phyloP scores from a whole-genome alignment of 2,329 filamentous ascomycete species.

The Madurella mycetomatis region DNA sequence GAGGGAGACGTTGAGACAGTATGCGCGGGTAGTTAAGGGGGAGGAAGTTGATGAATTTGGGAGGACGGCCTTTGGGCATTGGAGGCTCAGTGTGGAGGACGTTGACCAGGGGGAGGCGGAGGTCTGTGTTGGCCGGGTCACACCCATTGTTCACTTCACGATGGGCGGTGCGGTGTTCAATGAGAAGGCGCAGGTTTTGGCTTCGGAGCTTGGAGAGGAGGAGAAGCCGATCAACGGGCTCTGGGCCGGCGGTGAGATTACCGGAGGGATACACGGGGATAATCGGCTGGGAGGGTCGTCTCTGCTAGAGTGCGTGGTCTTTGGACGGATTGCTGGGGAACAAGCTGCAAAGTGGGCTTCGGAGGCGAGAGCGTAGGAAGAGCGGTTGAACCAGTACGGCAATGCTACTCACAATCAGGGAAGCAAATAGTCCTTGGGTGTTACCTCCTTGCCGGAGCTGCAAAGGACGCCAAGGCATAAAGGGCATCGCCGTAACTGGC shows the following conservation, averaged over 20 bases:
- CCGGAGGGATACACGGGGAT: constrained; percentile 59
- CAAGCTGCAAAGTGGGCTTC: constrained; percentile 35
- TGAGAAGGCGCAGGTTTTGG: constrained; percentile 47
- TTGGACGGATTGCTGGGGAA: constrained; percentile 54
- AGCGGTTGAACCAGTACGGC: too few species aligned
- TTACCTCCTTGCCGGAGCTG: too few species aligned
- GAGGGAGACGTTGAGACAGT: constrained; percentile 44
- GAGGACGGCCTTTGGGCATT: constrained; percentile 50
- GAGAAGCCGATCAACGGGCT: constrained; percentile 48
- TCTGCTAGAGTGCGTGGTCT: constrained; percentile 60
- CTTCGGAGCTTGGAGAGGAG: constrained; percentile 29
- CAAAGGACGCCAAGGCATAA: too few species aligned
- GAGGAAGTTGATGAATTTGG: constrained; percentile 41
- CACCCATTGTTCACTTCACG: constrained; percentile 62
- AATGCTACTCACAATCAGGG: not conserved
- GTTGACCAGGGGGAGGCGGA: constrained; percentile 40
- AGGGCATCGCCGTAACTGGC: too few species aligned
- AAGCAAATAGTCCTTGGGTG: too few species aligned
- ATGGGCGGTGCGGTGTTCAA: constrained; percentile 62
- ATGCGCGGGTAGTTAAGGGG: constrained; percentile 42
- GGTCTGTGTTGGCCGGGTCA: constrained; percentile 56
- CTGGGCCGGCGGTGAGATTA: constrained; percentile 61
- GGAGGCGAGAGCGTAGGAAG: not conserved
- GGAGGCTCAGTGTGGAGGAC: constrained; percentile 44
- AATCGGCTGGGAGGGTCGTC: constrained; percentile 60